Conservation (phyloP, 768 basidiomycete species). For the Tephrocybe sp. region DNA sequence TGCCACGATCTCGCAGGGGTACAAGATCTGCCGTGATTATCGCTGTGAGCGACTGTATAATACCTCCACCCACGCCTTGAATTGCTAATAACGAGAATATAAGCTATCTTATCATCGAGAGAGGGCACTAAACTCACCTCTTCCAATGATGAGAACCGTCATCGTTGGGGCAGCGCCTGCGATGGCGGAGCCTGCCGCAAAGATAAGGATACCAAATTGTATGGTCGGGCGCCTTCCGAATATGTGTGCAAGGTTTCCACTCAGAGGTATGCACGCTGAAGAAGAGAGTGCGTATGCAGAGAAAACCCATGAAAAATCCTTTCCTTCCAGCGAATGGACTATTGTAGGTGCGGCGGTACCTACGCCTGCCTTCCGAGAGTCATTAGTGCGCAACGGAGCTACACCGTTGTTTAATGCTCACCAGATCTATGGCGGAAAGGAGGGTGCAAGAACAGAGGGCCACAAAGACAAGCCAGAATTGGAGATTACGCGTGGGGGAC, state of each 20-base stretch:
- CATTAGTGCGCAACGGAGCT: neutral
- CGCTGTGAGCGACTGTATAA: slow-evolving; percentile 35
- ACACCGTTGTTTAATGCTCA: neutral
- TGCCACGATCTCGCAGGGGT: slow-evolving; percentile 41
- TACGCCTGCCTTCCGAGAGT: slow-evolving; percentile 22
- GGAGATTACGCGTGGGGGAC: slow-evolving; percentile 5
- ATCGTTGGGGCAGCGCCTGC: slow-evolving; percentile 5
- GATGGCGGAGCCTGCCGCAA: slow-evolving; percentile 7
- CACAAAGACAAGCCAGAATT: slow-evolving; percentile 12
- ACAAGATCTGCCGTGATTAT: slow-evolving; percentile 42
- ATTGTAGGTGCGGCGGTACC: slow-evolving; percentile 29
- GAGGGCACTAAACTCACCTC: slow-evolving; percentile 16
- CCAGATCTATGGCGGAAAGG: slow-evolving; percentile 9
- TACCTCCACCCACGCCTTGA: slow-evolving; percentile 38
- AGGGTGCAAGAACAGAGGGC: slow-evolving; percentile 7
- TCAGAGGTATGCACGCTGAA: slow-evolving; percentile 29
- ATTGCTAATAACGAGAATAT: slow-evolving; percentile 23
- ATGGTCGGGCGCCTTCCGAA: slow-evolving; percentile 8
- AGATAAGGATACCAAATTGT: slow-evolving; percentile 5
- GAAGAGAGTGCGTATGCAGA: slow-evolving; percentile 24
- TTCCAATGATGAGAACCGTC: slow-evolving; percentile 31
- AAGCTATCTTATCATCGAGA: neutral
- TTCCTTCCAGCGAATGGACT: slow-evolving; percentile 23
- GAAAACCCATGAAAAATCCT: slow-evolving; percentile 23
- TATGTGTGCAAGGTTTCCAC: slow-evolving; percentile 28